Base-by-base conservation (phyloP, 495 filamentous ascomycete genomes). In the Talaromyces proteolyticus region DNA sequence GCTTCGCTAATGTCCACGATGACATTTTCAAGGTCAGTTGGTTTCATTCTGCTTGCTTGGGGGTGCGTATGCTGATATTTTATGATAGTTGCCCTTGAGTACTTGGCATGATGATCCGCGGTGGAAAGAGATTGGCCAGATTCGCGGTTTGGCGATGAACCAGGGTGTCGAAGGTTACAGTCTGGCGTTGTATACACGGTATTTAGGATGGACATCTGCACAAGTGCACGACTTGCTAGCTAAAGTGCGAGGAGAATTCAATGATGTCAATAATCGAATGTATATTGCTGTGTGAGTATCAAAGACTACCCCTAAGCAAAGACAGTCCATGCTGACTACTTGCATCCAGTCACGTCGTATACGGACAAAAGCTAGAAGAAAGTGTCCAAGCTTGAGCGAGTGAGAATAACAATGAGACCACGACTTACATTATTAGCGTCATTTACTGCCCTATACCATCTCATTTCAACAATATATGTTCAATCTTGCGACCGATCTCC, bases 181-280 rank as follows among this genome's bases (percentile, higher is more conserved):
- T 29, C 44, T 64, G n/a, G 60, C 46, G 4, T 38, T 63, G 25
- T 76, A 75, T 36, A 76, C 72, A 11, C 66, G 65, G 23, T 67
- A 68, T 2, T 60, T 74, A 11, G 77, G 70, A 1, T 74, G 74
- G 69, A 65, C 57, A 0, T 57, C 66, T 16, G 71, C 72, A 17
- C 65, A 82, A 53, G 64, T 74, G 19, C 67, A 76, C 50, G 58
- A 70, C n/a, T 64, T 78, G 49, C 62, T 75, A 6, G 68, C 64
- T 34, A 59, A 75, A 19, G 64, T 76, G 3, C 65, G 73, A 18
- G 65, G 66, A 18, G 74, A 71, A 12, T 51, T 51, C 24, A 51
- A 51, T 8, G 49, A 51, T 36, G n/a, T 42, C 19, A 22, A 25
- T 3, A 51, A 51, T 34, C 40, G 17, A 14, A 51, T 51, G 49